phyloP scores from a whole-genome alignment of 2,329 filamentous ascomycete species.

The Aspergillus sp. region DNA sequence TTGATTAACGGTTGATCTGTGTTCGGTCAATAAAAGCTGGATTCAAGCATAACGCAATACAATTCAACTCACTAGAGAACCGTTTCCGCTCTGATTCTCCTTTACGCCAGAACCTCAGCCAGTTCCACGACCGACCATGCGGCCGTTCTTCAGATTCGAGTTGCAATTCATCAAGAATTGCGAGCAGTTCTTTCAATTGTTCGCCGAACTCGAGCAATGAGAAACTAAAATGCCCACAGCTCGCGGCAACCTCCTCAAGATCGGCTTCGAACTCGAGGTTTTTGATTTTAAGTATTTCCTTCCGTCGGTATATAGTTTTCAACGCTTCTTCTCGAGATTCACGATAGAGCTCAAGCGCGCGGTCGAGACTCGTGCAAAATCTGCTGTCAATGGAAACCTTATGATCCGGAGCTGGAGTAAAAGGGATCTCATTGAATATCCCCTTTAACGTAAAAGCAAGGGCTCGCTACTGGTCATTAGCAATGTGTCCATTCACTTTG shows the following conservation, averaged over 20 bases:
- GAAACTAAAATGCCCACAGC: conserved; percentile 95
- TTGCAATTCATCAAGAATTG: conserved; percentile 84
- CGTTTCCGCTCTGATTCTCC: conserved; percentile 28
- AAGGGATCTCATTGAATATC: conserved; percentile 85
- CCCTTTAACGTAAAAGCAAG: conserved; percentile 89
- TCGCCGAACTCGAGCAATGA: conserved; percentile 88
- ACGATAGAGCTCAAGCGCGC: conserved; percentile 81
- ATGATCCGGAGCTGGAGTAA: conserved; percentile 69
- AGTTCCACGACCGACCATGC: conserved; percentile 74
- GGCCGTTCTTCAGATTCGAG: conserved; percentile 65
- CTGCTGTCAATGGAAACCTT: conserved; percentile 77
- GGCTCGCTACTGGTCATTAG: conserved; percentile 64
- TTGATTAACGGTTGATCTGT: conserved; percentile 21
- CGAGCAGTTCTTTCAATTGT: conserved; percentile 81
- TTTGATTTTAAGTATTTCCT: conserved; percentile 70
- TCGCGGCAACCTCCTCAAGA: conserved; percentile 96
- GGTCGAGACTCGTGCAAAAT: conserved; percentile 77
- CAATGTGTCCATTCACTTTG: neutral
- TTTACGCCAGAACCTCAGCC: conserved; percentile 76
- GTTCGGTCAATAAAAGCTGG: conserved; percentile 6
- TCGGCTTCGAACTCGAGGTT: conserved; percentile 83
- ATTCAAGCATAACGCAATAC: neutral
- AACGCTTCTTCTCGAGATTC: conserved; percentile 76
- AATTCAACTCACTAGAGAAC: conserved; percentile 1
- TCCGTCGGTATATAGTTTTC: conserved; percentile 76